Evolutionary conservation across 805 yeast species (phyloP).

Genomic region (Tetrapisispora taiwanensis): DNA sequence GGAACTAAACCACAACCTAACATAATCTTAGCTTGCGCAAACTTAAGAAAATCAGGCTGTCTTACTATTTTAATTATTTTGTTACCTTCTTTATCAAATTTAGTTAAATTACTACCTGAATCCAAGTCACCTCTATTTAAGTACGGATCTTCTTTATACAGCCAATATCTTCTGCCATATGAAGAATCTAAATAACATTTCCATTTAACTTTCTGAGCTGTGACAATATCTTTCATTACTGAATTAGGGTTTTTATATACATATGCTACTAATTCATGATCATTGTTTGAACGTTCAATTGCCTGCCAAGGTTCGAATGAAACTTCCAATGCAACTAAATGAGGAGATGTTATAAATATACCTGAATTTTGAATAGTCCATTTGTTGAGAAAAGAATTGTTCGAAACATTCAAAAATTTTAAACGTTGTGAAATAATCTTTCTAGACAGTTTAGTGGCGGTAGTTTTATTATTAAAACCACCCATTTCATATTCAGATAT

Average conservation of each 20-base stretch:
- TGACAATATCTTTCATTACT: slow-evolving; percentile 14
- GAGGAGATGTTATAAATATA: slow-evolving; percentile 36
- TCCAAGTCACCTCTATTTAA: slow-evolving; percentile 29
- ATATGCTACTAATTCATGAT: slow-evolving; percentile 18
- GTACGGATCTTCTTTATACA: slow-evolving; percentile 39
- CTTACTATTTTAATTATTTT: slow-evolving; percentile 37
- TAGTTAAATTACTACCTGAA: slow-evolving; percentile 33
- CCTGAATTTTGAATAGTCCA: slow-evolving; percentile 47
- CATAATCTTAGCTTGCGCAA: slow-evolving; percentile 33
- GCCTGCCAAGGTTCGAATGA: slow-evolving; percentile 39
- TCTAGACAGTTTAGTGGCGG: background rate
- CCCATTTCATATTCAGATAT: slow-evolving; percentile 1
- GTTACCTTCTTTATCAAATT: slow-evolving; percentile 57
- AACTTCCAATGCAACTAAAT: slow-evolving; percentile 57
- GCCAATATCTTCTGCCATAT: slow-evolving; percentile 72
- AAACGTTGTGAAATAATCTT: slow-evolving; percentile 27
- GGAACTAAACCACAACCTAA: slow-evolving; percentile 29
- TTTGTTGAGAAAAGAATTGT: slow-evolving; percentile 47
- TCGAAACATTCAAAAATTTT: slow-evolving; percentile 55
- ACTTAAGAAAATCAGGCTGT: slow-evolving; percentile 32
- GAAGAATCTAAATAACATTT: slow-evolving; percentile 30
- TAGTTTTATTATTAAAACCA: background rate
- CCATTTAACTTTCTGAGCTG: slow-evolving; percentile 22
- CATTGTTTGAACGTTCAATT: slow-evolving; percentile 21
- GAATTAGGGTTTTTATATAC: slow-evolving; percentile 14